Evolutionary conservation across 208 protist species (phyloP), one percentile per base, ranked within the genome.

Genomic region (Angomonas desouzai): DNA sequence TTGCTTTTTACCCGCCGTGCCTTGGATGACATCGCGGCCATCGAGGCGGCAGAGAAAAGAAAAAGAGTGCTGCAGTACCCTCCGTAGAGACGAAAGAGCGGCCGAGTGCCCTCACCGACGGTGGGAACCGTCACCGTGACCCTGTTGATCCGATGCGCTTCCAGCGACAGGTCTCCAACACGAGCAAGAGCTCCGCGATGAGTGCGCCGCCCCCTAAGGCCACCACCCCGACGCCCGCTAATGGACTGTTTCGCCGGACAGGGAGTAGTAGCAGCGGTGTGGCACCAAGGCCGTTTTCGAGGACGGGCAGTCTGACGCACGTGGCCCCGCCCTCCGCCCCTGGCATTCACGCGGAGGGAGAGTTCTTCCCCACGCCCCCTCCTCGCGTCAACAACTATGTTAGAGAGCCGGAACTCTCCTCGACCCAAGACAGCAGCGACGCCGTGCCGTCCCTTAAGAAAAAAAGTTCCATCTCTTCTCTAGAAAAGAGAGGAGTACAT

Each of bases 1-100:
- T 66, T 91, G 6, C 55, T 70, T 23, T 82, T 87, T 25, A 62
- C 74, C n/a, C 65, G 71, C 1, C 68, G 72, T 2, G 81, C 81
- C 0, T 55, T 91, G 48, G 40, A 79, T 20, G 66, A 85, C 55
- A 61, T 74, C 16, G 55, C 57, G 7, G 62, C 48, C 4, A 27
- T 71, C 18, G 56, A 76, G 23, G 68, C 62, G 6, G 62, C 66
- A 20, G 53, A 62, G 32, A 36, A 34, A 57, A 6, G 51, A 11
- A 29, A 57, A 57, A 34, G 30, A 23, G n/a, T n/a, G n/a, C n/a
- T n/a, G n/a, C n/a, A n/a, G n/a, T n/a, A n/a, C n/a, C n/a, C n/a
- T n/a, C n/a, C n/a, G n/a, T n/a, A n/a, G n/a, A n/a, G n/a, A n/a
- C n/a, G n/a, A n/a, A n/a, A n/a, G n/a, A n/a, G n/a, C n/a, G n/a